Evolutionary conservation across 139 green algal genomes (phyloP), one percentile per base, ranked within the genome.

Genomic region (Dunaliella sp.): DNA sequence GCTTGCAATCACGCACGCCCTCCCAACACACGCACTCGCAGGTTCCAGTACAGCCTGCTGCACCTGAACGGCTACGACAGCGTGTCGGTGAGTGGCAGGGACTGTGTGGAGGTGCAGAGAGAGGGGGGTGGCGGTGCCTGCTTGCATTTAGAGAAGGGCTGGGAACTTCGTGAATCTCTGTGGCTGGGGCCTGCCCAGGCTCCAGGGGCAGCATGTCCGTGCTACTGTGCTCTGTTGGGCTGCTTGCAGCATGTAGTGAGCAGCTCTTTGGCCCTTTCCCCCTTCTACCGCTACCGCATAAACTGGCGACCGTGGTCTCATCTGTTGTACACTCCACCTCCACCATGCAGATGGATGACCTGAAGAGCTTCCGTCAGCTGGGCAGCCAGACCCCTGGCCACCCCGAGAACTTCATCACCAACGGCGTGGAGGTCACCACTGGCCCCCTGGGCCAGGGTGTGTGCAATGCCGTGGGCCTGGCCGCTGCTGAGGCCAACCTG

Each of bases 341-440:
- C 35, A 36, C 82, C 28, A 2, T 48, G 38, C 91, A 98, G 95
- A 93, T 98, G 86, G 97, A 99, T 7, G 95, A 99, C 90, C 89
- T 98, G 79, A 98, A 99, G 95, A 86, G 93, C 32, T 99, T 99
- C 97, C 92, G 97, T 75, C 97, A 99, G 93, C 98, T 95, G 96
- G 94, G 92, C 85, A 96, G 89, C 86, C 92, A 92, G 91, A 98
- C 96, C 80, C 97, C 97, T 75, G 97, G 97, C 85, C 97, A 99
- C 92, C 97, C 97, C 38, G 97, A 99, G 93, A 99, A 99, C 93
- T 99, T 99, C 90, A 86, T 96, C 73, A 99, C 97, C 36, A 21
- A 92, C 12, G 97, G 97, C 77, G 91, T 99, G 57, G 97, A 99
- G 92, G 97, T 99, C 65, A 99, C 97, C 76, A 99, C 97, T 79